Evolutionary conservation across 2,329 filamentous ascomycete species (phyloP), one percentile per base, ranked within the genome.

Genomic region (Rachicladosporium sp.): DNA sequence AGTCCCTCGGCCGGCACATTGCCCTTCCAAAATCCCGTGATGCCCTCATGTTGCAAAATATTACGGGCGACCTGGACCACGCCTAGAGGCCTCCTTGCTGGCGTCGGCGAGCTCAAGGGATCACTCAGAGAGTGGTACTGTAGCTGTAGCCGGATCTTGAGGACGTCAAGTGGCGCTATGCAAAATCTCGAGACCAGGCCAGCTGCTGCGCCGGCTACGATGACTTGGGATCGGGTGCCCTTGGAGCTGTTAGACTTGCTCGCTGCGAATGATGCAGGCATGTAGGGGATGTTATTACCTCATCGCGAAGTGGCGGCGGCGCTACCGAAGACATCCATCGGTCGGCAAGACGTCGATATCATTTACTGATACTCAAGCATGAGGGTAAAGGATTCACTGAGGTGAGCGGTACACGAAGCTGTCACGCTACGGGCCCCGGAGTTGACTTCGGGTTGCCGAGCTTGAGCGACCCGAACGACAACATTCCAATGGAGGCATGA

Each of bases 81-180:
- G 30, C 54, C 55, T 8, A 46, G 41, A 3, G 54, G 47, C 8
- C 44, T 46, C 21, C 46, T 42, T 4, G 43, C 36, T 10, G 35
- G 31, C 9, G 63, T 54, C 38, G 65, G 65, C 46, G 75, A 69
- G 34, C 76, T 72, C 7, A 78, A 62, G 2, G 85, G 82, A 55
- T 89, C 81, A 52, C 80, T 82, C 43, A 84, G 74, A 36, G 85
- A 87, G 65, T 93, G 82, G 33, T 83, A 76, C 62, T 96, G 91
- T 11, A 98, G 78, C 61, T 98, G 91, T 35, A 96, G 79, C 35
- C 91, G 84, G 64, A 98, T 98, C 69, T 98, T 96, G 65, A 96
- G 78, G 46, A 98, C 91, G 62, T 98, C 91, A 50, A 98, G 82
- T 38, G 91, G 91, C 11, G 91, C 86, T 58, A 96, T 81, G 56